Evolutionary conservation across 768 basidiomycete species (phyloP), one percentile per base, ranked within the genome.

Genomic region (Punctularia strigosozonata): DNA sequence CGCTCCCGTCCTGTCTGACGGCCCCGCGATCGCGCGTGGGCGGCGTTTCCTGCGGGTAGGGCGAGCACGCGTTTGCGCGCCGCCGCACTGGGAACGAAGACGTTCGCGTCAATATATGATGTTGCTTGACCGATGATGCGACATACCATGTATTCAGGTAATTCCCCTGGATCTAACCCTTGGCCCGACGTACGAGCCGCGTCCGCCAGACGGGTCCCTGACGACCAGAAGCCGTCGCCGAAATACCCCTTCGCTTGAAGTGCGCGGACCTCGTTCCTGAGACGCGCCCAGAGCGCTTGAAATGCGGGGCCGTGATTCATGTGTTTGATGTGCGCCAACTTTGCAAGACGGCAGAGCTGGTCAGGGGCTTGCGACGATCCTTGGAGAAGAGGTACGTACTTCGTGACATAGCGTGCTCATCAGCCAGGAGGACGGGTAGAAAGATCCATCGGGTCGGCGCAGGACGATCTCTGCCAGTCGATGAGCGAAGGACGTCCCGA

Each of bases 201-300:
- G 55, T 89, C 84, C 1, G 63, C 63, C 10, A 89, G 64, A 34
- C 83, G 71, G 13, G 59, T 73, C 2, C 87, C 86, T 31, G 79
- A 74, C 13, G 85, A 88, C 83, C 84, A 89, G 50, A 78, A 84
- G 6, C 85, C 87, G 54, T 90, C 87, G 1, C 87, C 87, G 38
- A 79, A 87, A 51, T 90, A 89, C 20, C 80, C 85, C 55, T 64
- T 73, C 37, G 61, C 62, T 52, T 87, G 85, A n/a, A 89, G 64
- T 19, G 66, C 66, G 23, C 72, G 62, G 4, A 88, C 80, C 52
- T 89, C 82, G 21, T 57, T 58, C 21, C 69, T 62, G 13, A 90
- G 69, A 45, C 67, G 71, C 22, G 58, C 64, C 81, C 87, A 87
- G 3, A 87, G 64, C 8, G 71, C 64, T 59, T 87, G 85, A 53